These are phyloP conservation scores for Cytospora schulzeri DNA, from an alignment of 2,329 filamentous ascomycete genomes.

Conservation along the genomic window DNA sequence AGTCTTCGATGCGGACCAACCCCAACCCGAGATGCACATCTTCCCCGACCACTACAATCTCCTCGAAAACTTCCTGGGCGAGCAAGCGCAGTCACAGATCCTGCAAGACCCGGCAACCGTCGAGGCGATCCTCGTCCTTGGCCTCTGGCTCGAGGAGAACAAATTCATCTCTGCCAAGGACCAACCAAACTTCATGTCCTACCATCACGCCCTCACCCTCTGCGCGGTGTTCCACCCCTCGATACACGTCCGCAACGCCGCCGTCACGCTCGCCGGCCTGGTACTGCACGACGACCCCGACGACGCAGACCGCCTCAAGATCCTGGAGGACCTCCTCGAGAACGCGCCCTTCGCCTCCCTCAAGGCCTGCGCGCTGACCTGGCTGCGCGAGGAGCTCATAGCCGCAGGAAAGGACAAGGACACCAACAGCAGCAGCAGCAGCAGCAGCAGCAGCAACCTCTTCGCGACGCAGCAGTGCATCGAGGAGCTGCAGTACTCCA, in stretches of 20 bases:
- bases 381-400: slow-evolving; percentile 65
- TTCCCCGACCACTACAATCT: slow-evolving; percentile 63
- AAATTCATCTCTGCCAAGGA: slow-evolving; percentile 43
- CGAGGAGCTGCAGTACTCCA: slow-evolving; percentile 60
- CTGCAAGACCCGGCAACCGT: slow-evolving; percentile 54
- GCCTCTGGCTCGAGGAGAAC: slow-evolving; percentile 59
- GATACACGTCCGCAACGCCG: slow-evolving; percentile 56
- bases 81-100: slow-evolving; percentile 52
- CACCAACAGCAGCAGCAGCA: slow-evolving; percentile 33
- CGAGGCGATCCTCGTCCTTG: slow-evolving; percentile 62
- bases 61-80: slow-evolving; percentile 55
- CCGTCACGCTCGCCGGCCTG: slow-evolving; percentile 54
- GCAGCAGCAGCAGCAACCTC: slow-evolving; percentile 36
- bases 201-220: slow-evolving; percentile 62
- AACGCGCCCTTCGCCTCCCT: slow-evolving; percentile 65
- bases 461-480: slow-evolving; percentile 60
- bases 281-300: slow-evolving; percentile 62
- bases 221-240: slow-evolving; percentile 60
- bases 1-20: slow-evolving; percentile 60
- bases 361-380: slow-evolving; percentile 64
- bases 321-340: slow-evolving; percentile 66
- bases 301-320: slow-evolving; percentile 59
- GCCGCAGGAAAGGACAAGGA: slow-evolving; percentile 38
- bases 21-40: slow-evolving; percentile 55
- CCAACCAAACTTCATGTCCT: slow-evolving; percentile 53